Base-by-base conservation (phyloP, 2,329 filamentous ascomycete species). In the Ophiocordyceps robertsii region DNA sequence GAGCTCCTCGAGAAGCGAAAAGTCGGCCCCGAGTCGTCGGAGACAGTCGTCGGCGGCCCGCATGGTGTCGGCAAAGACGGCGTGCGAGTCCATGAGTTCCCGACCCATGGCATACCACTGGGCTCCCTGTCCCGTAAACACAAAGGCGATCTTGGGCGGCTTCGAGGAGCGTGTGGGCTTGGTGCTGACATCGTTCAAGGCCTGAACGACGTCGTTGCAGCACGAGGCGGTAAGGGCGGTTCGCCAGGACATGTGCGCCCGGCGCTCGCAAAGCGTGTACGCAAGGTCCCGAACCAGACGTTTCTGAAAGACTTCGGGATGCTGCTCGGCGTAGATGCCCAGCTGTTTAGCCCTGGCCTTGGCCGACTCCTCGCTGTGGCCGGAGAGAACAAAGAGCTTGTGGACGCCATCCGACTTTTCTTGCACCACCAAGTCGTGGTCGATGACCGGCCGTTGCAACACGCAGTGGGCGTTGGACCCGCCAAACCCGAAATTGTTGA, bases 401-500 rank as follows among this genome's bases (percentile, higher is more conserved):
- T 53, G 48, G 6, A 39, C 27, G 12, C 35, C 36, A 8, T 42
- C 40, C 8, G 35, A 24, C 29, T 47, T 44, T 24, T 45, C 45
- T 33, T 45, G 53, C 11, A 50, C 19, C 11, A 38, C 43, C 21
- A 6, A 6, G 3, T 30, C 36, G 1, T 43, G 19, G 12, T 37
- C 31, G 2, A 39, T 14, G 2, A 48, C 46, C 9, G 40, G 37
- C 7, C 46, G 43, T 43, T 62, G 59, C 10, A 68, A 49, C 2
- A 70, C 59, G 1, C 58, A 57, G 47, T 70, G 67, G 4, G 62
- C 64, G 47, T 70, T 71, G 13, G 67, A 64, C 37, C 60, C 66
- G 17, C 65, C 67, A 36, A 65, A 69, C 2, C 68, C 67, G 41
- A 72, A 72, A 44, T 59, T 65, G 53, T 72, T 72, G 45, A 73